Base-by-base conservation (phyloP, 2,329 filamentous ascomycete species). In the Gliomastix tumulicola region DNA sequence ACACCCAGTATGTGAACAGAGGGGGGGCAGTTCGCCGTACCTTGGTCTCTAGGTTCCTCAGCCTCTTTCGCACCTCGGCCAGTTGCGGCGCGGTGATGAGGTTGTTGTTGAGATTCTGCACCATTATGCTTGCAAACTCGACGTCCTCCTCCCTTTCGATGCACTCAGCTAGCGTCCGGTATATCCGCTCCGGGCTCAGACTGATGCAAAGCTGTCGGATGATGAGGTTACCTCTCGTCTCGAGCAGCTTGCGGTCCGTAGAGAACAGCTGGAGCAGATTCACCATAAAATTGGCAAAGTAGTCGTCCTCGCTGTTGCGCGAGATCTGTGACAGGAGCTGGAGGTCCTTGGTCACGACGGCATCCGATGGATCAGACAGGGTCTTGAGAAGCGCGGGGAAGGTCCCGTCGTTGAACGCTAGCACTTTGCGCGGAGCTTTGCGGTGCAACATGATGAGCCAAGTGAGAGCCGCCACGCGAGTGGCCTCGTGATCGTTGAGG, bases 101-200 rank as follows among this genome's bases (percentile, higher is more conserved):
- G 51, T 98, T 98, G 60, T 98, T 98, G 65, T 98, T 98, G 36
- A 98, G 71, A 51, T 97, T 97, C 58, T 98, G 92, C 21, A 98
- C 88, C 92, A 98, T 98, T 50, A 98, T 97, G 55, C 90, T 96
- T 13, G 92, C 90, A 60, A 98, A 98, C 57, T 98, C 94, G 30
- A 98, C 79, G 55, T 98, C 92, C 62, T 97, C 92, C 58, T 98
- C 92, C 54, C 89, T 94, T 59, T 97, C 92, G 9, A 98, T 84
- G 48, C 92, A 96, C 50, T 98, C 92, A 19, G 92, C 94, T 44
- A 98, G 71, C 3, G 88, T 97, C 21, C 92, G 80, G 54, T 97
- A 98, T 40, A 98, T 98, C 32, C 89, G 79, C 57, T 98, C 92
- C 0, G 92, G 85, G 46, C 89, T 96, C 20, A 98, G 69, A 41